Evolutionary conservation across 2,329 filamentous ascomycete genomes (phyloP).

Genomic region (Neophaeococcomyces mojaviensis): DNA sequence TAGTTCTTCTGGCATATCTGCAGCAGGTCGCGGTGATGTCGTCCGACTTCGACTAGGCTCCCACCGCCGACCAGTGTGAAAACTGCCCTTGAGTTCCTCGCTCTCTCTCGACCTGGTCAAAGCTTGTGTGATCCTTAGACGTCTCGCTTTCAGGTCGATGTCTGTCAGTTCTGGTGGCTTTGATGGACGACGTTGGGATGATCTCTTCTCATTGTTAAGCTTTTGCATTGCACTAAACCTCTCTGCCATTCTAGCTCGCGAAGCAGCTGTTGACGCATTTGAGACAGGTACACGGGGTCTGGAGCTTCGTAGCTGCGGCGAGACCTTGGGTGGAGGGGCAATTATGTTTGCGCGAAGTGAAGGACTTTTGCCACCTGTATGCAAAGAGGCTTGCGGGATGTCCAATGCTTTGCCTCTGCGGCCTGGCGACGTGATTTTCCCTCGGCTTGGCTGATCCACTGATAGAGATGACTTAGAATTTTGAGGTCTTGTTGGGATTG

Average conservation of each 20-base stretch:
- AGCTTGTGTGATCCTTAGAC: conserved; percentile 74
- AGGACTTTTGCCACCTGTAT: conserved; percentile 43
- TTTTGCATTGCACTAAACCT: conserved; percentile 41
- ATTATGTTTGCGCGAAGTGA: conserved; percentile 68
- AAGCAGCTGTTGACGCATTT: conserved; percentile 62
- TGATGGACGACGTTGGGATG: conserved; percentile 30
- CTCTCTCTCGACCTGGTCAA: conserved; percentile 55
- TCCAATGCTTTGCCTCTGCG: conserved; percentile 2
- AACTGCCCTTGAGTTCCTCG: conserved; percentile 13
- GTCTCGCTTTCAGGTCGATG: conserved; percentile 75
- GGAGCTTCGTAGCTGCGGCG: conserved; percentile 72
- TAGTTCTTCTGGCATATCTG: conserved; percentile 26
- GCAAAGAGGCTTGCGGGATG: neutral
- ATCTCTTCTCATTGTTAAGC: conserved; percentile 28
- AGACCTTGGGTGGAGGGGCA: conserved; percentile 61
- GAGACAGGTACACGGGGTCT: conserved; percentile 74
- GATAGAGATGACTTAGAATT: conserved; percentile 32
- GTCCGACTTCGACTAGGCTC: neutral
- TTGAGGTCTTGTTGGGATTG: conserved; percentile 34
- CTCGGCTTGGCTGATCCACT: conserved; percentile 4
- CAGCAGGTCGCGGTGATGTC: conserved; percentile 36
- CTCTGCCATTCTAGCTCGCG: conserved; percentile 58
- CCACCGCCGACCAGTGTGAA: neutral
- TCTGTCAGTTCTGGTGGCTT: conserved; percentile 58
- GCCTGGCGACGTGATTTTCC: conserved; percentile 6